Evolutionary conservation across 2,329 filamentous ascomycete genomes (phyloP).

Genomic region (Colletotrichum sp.): DNA sequence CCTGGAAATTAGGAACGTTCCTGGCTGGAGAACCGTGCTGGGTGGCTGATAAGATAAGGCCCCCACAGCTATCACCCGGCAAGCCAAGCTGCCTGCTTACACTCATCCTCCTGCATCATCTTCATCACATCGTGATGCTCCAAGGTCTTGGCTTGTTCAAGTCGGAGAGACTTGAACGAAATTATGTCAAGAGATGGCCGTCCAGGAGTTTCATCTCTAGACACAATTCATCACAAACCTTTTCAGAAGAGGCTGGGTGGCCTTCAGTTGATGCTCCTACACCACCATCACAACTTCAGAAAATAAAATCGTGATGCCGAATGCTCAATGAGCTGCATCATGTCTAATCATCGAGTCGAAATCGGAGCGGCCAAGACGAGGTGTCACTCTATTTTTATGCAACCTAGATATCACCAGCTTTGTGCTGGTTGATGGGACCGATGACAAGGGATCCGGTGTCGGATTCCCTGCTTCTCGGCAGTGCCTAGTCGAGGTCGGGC

Average conservation of each 20-base stretch:
- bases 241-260: background rate
- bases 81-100: background rate
- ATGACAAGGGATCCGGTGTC: background rate
- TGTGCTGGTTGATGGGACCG: background rate
- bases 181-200: background rate
- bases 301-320: background rate
- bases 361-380: background rate
- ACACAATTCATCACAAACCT: background rate
- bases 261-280: background rate
- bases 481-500: background rate
- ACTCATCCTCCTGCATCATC: background rate
- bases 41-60: slow-evolving; percentile 5
- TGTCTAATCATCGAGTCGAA: background rate
- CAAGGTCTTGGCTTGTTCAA: background rate
- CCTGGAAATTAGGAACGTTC: slow-evolving; percentile 1
- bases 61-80: background rate
- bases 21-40: background rate
- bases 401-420: background rate
- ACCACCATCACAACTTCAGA: background rate
- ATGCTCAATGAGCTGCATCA: background rate
- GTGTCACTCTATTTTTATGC: background rate
- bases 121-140: background rate
- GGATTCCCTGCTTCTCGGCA: background rate
- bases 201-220: background rate
- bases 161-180: background rate